Base-by-base conservation (phyloP, 1,139 yeast genomes). In the Saccharomyces hybrid region DNA sequence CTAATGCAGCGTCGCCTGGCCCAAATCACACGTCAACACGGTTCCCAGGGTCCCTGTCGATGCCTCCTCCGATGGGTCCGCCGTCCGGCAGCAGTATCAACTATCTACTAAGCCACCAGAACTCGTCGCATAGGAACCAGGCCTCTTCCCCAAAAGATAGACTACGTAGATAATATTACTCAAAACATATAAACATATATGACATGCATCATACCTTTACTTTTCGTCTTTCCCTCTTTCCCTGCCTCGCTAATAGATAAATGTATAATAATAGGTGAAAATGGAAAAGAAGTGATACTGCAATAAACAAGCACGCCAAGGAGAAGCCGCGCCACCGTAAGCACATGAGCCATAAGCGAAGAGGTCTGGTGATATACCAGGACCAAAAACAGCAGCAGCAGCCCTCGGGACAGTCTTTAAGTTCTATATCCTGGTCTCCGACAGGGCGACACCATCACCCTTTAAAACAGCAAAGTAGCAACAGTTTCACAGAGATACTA, bases 111-210 rank as follows among this genome's bases (percentile, higher is more conserved):
- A 34, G 42, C 42, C 42, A 34, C 42, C 42, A 34, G 42, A 34
- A 34, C 19, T 11, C 13, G 9, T 42, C 52, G n/a, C 26, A 26
- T 14, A 47, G 52, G 28, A 28, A 38, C 52, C 32, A 41, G 50
- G 11, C 41, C 7, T 14, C 50, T 14, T 28, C 42, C 47, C 13
- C 53, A 41, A 26, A 11, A 34, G 42, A 34, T 16, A 34, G 42
- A 34, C 42, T 34, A 34, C 42, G 42, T 16, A 34, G 42, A 16
- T 34, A 34, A 16, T 16, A 34, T 16, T 34, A 16, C 42, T 16
- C 5, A 19, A 34, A 8, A 38, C 42, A 38, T 38, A 38, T 38
- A 8, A 38, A 38, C 42, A 14, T 38, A 14, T 16, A 38, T 16
- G 13, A 11, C 42, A 38, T 38, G 42, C 42, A 38, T 38, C 11